These are phyloP conservation scores for Canariomyces notabilis DNA, from an alignment of 2,329 filamentous ascomycete species.

Conservation along the genomic window DNA sequence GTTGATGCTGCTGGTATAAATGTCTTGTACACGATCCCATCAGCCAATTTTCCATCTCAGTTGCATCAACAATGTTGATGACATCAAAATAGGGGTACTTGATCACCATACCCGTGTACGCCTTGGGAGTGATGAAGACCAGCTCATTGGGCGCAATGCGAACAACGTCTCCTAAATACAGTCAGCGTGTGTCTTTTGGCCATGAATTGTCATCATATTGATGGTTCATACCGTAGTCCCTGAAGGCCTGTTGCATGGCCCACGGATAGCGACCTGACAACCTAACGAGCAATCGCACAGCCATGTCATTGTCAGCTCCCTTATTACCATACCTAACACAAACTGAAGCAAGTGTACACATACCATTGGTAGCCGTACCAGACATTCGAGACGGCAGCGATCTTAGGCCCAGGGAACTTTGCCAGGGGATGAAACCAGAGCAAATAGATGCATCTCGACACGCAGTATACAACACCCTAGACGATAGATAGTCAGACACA, in stretches of 20 bases:
- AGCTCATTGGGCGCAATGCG: constrained; percentile 1
- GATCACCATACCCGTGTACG: neutral
- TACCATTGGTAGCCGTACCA: constrained; percentile 1
- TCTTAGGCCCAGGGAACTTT: neutral
- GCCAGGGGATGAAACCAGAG: neutral
- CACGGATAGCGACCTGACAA: neutral
- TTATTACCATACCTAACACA: no score
- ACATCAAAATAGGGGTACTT: neutral
- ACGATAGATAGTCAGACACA: no score
- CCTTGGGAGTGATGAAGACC: neutral
- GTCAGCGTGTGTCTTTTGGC: no score
- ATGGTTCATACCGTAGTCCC: neutral
- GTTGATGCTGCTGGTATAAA: no score
- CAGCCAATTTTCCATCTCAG: no score
- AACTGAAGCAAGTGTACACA: neutral
- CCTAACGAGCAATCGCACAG: no score
- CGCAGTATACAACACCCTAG: neutral
- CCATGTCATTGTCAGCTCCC: no score
- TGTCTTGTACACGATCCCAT: no score
- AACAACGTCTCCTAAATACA: neutral
- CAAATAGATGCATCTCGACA: neutral
- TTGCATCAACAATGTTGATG: no score
- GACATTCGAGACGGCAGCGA: neutral
- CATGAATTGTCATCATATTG: no score
- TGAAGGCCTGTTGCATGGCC: neutral